Evolutionary conservation across 1,284 basidiomycete genomes (phyloP).

Genomic region (Pseudozyma hubeiensis): DNA sequence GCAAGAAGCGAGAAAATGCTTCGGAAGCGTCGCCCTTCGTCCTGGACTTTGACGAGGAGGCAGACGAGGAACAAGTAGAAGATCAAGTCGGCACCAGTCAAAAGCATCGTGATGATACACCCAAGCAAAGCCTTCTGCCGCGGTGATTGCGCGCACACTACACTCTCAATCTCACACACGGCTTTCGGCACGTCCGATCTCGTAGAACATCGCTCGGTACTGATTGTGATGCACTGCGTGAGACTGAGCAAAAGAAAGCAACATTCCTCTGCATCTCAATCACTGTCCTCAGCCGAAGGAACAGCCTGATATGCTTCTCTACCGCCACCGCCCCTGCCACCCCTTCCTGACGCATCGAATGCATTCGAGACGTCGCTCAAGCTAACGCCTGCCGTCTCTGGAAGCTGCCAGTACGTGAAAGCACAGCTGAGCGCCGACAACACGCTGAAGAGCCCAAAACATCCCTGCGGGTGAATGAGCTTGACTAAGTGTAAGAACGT

Average conservation of each 20-base stretch:
- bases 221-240: background rate
- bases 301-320: conserved; percentile 23
- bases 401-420: conserved; percentile 53
- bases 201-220: too few relatives aligned
- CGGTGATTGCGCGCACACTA: conserved; percentile 3
- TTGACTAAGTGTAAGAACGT: conserved; percentile 50
- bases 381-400: conserved; percentile 49
- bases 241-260: background rate
- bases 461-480: conserved; percentile 43
- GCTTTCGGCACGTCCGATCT: too few relatives aligned
- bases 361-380: conserved; percentile 36
- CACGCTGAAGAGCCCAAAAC: conserved; percentile 49
- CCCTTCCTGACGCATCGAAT: background rate
- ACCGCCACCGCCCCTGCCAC: background rate
- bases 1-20: background rate
- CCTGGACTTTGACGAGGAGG: conserved; percentile 25
- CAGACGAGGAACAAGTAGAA: conserved; percentile 3
- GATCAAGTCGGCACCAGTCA: conserved; percentile 1
- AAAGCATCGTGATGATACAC: background rate
- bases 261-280: background rate
- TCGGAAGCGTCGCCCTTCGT: conserved; percentile 20
- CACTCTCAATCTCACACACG: too few relatives aligned
- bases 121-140: conserved; percentile 14
- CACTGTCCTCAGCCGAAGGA: conserved; percentile 18
- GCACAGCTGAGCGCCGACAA: conserved; percentile 45